Base-by-base conservation (phyloP, 768 basidiomycete genomes). In the Tulasnella calospora region DNA sequence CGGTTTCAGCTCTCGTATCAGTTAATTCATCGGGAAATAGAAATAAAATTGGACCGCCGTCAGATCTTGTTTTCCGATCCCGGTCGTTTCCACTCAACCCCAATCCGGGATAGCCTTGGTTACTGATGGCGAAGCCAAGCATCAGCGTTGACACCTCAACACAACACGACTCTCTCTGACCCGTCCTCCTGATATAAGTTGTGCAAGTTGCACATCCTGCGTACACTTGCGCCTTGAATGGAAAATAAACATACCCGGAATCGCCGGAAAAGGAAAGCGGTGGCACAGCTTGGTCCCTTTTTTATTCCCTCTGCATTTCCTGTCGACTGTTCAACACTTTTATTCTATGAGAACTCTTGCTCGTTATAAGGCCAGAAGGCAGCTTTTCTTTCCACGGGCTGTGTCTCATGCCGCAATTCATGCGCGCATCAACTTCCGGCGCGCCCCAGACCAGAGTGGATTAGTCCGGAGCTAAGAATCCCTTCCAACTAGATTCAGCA, bases 11-110 rank as follows among this genome's bases (percentile, higher is more conserved):
- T 44, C 27, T 67, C 30, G 51, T 67, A 8, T 30, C 30, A 67
- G 61, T 67, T 35, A 30, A 67, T 67, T 67, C 61, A 33, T 27
- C 61, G 33, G 61, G 9, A 67, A 67, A 67, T 67, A 33, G 7
- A 35, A 33, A 67, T 10, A 67, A 67, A 67, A 67, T 15, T 67
- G 33, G 13, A 35, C 61, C 61, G 61, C 23, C n/a, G 30, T 33
- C 61, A 67, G 61, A 67, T 67, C 30, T 35, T 0, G 30, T 67
- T 67, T 67, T 67, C 61, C 61, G 61, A 67, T 67, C 61, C 19
- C 61, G 44, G 61, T 67, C 57, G 61, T 33, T 67, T 67, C 61
- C 61, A 67, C 61, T 27, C 61, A 67, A 67, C 61, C 61, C 33
- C 61, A 67, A 67, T 67, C 30, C 10, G 61, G 61, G 13, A 67